A percentile compares a stretch with the other conserved stretches of the same genome.
Conservation (phyloP, 345 rosid species). For the Aquilaria malaccensis region DNA sequence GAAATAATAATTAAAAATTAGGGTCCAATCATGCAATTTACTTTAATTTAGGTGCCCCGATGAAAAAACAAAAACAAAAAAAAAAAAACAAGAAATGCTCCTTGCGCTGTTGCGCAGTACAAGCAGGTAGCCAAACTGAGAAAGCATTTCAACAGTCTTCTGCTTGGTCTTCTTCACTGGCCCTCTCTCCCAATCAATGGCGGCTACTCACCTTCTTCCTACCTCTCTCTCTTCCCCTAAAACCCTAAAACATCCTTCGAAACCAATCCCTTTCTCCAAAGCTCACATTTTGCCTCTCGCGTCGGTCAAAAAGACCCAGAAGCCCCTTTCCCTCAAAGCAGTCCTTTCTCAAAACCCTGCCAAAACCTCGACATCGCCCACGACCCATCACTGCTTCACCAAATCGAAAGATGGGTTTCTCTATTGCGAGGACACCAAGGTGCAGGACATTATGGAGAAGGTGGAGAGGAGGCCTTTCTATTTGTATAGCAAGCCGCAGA, state of each 20-base stretch:
- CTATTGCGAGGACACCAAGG: slow-evolving; percentile 79
- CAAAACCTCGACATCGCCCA: slow-evolving; percentile 12
- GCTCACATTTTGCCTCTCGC: slow-evolving; percentile 31
- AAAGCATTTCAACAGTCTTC: no score
- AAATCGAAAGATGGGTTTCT: slow-evolving; percentile 80
- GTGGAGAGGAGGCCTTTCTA: slow-evolving; percentile 90
- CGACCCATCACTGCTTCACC: slow-evolving; percentile 68
- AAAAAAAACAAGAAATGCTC: neutral
- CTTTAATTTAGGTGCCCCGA: no score
- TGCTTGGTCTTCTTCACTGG: neutral
- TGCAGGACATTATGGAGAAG: slow-evolving; percentile 62
- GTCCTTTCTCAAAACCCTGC: slow-evolving; percentile 47
- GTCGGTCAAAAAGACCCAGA: slow-evolving; percentile 18
- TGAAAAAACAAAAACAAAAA: no score
- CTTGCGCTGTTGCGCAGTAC: no score
- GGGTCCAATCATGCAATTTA: no score
- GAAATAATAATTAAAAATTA: no score
- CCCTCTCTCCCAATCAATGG: neutral
- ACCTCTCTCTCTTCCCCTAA: slow-evolving; percentile 28
- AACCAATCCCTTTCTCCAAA: slow-evolving; percentile 33
- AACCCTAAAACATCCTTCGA: slow-evolving; percentile 23
- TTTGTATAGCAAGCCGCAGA: slow-evolving; percentile 84
- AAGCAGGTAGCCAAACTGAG: no score
- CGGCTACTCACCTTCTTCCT: slow-evolving; percentile 7
- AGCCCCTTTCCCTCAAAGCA: slow-evolving; percentile 42